phyloP scores from a whole-genome alignment of 163 green algal genomes.

The Chlamydomonas reinhardtii region DNA sequence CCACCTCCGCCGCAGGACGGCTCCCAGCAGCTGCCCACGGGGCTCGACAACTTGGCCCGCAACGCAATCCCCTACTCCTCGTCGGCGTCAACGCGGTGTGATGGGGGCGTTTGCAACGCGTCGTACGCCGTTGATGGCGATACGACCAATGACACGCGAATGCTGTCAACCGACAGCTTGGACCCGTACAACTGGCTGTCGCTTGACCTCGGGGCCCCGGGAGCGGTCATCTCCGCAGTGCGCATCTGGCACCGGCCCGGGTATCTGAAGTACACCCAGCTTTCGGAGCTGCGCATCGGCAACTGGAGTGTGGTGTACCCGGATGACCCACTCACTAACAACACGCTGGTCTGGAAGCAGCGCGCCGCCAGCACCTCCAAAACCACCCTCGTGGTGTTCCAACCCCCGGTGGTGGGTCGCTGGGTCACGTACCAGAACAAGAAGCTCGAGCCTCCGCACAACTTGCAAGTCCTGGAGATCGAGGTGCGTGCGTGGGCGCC shows the following conservation, averaged over 20 bases:
- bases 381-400: too few relatives aligned
- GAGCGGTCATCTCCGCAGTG: not conserved
- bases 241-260: not conserved
- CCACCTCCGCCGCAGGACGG: too few relatives aligned
- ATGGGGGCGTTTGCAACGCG: not conserved
- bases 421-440: conserved; percentile 9
- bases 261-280: not conserved
- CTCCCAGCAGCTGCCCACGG: too few relatives aligned
- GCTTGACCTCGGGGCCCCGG: too few relatives aligned
- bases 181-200: not conserved
- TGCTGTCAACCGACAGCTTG: not conserved
- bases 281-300: conserved; percentile 1
- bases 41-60: conserved; percentile 3
- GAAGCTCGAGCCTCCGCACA: not conserved
- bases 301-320: not conserved
- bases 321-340: too few relatives aligned
- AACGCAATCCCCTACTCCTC: not conserved
- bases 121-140: not conserved
- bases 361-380: not conserved
- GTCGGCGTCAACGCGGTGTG: not conserved
- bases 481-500: too few relatives aligned
- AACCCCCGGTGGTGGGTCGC: not conserved
- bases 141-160: not conserved
- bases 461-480: too few relatives aligned
- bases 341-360: conserved; percentile 11